Percentiles rank a stretch among this genome's conserved stretches.
Conservation (phyloP, 306 rosid species). For the Citrullus colocynthis region DNA sequence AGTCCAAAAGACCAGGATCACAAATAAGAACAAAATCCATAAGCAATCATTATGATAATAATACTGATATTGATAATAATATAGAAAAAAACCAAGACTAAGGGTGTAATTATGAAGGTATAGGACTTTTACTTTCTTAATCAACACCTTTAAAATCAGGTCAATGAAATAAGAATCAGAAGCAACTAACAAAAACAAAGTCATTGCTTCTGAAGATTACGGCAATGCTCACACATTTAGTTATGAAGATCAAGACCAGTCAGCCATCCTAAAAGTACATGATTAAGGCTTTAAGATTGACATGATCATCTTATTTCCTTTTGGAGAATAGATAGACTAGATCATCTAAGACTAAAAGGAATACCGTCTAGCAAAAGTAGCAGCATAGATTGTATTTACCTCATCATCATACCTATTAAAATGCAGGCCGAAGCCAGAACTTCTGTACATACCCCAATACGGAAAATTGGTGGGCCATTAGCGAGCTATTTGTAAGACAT, state of each 20-base stretch:
- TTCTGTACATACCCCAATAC: not conserved
- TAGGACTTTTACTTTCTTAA: no score
- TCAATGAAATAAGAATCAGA: not conserved
- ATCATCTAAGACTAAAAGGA: not conserved
- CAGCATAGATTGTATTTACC: not conserved
- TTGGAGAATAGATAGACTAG: not conserved
- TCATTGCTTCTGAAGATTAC: not conserved
- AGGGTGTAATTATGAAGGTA: no score
- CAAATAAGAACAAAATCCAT: not conserved
- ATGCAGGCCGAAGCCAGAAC: not conserved
- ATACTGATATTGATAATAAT: not conserved
- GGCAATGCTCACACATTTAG: not conserved
- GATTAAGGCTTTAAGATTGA: not conserved
- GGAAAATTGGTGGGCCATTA: not conserved
- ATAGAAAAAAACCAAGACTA: not conserved
- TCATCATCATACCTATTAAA: not conserved
- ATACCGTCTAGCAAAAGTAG: not conserved
- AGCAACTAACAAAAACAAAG: not conserved
- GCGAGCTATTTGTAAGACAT: not conserved
- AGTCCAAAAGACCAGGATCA: not conserved
- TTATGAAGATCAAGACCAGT: not conserved
- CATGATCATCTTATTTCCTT: not conserved
- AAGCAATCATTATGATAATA: not conserved
- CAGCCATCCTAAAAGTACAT: not conserved
- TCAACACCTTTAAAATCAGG: no score